These are phyloP conservation scores for Lophiotrema nucula DNA, from an alignment of 495 filamentous ascomycete species.

Conservation along the genomic window DNA sequence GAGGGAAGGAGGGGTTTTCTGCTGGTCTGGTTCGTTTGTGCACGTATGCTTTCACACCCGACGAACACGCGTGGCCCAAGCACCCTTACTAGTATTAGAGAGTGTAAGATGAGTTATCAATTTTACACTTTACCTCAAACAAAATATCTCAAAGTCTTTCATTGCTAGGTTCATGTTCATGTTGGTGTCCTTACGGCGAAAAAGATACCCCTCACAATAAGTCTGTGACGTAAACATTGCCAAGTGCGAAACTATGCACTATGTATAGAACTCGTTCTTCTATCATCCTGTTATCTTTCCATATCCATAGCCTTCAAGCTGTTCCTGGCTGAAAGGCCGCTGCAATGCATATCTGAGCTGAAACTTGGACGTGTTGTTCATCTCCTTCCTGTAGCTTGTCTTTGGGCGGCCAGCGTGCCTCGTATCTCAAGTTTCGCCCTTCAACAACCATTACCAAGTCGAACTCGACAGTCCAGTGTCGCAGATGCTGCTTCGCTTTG, in stretches of 20 bases:
- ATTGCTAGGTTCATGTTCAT: too few species aligned
- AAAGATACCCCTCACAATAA: too few species aligned
- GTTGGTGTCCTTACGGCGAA: too few species aligned
- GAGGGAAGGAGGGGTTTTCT: conserved; percentile 14
- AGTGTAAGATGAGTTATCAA: too few species aligned
- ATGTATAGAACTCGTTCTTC: too few species aligned
- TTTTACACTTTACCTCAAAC: too few species aligned
- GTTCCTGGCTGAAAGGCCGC: conserved; percentile 7
- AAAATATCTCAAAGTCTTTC: too few species aligned
- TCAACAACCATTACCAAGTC: conserved; percentile 3
- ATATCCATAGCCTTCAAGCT: neutral
- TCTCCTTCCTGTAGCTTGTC: neutral
- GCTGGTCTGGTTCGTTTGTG: conserved; percentile 12
- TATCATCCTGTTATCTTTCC: too few species aligned
- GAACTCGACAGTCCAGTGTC: conserved; percentile 3
- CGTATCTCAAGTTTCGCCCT: conserved; percentile 11
- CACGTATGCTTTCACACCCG: neutral
- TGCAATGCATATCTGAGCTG: conserved; percentile 3
- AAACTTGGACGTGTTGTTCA: neutral
- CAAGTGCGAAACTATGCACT: too few species aligned
- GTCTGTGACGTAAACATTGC: too few species aligned
- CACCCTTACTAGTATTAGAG: too few species aligned
- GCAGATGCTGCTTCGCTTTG: neutral
- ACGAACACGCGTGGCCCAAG: too few species aligned
- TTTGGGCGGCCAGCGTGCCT: neutral